Base-by-base conservation (phyloP, 495 filamentous ascomycete species). In the Viridothelium virens region DNA sequence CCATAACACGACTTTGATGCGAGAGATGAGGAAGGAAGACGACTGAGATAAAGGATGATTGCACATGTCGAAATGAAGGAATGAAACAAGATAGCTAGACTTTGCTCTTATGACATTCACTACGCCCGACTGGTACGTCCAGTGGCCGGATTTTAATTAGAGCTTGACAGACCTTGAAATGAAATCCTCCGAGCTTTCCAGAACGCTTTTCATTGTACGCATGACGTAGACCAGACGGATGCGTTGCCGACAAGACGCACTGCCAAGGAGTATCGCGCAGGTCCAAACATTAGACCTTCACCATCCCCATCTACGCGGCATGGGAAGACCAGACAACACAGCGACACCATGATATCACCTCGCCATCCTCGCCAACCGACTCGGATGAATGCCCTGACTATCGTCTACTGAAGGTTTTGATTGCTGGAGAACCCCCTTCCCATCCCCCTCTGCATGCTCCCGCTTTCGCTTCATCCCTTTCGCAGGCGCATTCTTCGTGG, bases 351-450 rank as follows among this genome's bases (percentile, higher is more conserved):
- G 7, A 16, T 2, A 36, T 66, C 37, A 62, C 37, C 53, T 48
- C 33, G 63, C 46, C 66, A 73, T 67, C 69, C 67, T 67, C 2
- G 73, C 73, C 48, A 77, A 61, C 46, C 75, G 63, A 67, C 68
- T 72, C 10, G 75, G 75, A 69, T 77, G 75, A 11, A 77, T 75
- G 36, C 71, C 75, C 33, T 67, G 63, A 4, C 7, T 62, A 48
- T 64, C 62, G 6, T 59, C 61, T 48, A 36, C 56, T 33, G 12
- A 38, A 59, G 56, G 48, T 53, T 56, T 53, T 12, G 39, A 7
- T 63, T 7, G 18, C 14, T 62, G 11, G n/a, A 36, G 16, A 9
- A 1, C 59, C 1, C 11, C 16, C 9, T 62, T 37, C 47, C 18
- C 47, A 46, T 64, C 38, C n/a, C 34, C 14, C 25, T 12, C 39